These are phyloP conservation scores for Arthroderma uncinatum DNA, from an alignment of 2,329 filamentous ascomycete genomes.

Conservation along the genomic window DNA sequence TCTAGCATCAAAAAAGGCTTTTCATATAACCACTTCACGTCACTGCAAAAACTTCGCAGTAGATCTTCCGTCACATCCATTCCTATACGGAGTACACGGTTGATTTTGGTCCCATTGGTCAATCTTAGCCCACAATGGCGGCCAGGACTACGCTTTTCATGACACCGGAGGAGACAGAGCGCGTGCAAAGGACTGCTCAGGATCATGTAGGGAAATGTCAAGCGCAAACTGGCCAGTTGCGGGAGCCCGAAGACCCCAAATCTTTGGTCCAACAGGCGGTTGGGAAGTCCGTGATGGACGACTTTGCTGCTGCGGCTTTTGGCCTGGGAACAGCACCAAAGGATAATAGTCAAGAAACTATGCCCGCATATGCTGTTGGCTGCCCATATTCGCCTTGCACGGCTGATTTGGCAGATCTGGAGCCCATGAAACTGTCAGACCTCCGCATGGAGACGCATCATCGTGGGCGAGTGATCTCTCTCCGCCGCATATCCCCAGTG, in stretches of 20 bases:
- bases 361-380: background rate
- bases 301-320: background rate
- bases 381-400: background rate
- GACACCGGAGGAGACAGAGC: background rate
- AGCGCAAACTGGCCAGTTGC: background rate
- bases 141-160: background rate
- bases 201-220: background rate
- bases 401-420: background rate
- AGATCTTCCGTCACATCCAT: too few species aligned
- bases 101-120: too few species aligned
- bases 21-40: too few species aligned
- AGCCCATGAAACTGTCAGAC: background rate
- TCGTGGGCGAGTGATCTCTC: background rate
- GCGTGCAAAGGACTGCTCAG: background rate
- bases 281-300: slow-evolving; percentile 2
- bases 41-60: too few species aligned
- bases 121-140: background rate
- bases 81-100: background rate
- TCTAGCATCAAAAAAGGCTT: too few species aligned
- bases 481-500: slow-evolving; percentile 1
- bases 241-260: background rate
- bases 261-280: background rate
- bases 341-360: background rate
- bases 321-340: background rate
- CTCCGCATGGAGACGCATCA: background rate